Percentiles rank a stretch among this genome's conserved stretches.
phyloP scores from a whole-genome alignment of 1,284 basidiomycete genomes.

The Trichosporon inkin region DNA sequence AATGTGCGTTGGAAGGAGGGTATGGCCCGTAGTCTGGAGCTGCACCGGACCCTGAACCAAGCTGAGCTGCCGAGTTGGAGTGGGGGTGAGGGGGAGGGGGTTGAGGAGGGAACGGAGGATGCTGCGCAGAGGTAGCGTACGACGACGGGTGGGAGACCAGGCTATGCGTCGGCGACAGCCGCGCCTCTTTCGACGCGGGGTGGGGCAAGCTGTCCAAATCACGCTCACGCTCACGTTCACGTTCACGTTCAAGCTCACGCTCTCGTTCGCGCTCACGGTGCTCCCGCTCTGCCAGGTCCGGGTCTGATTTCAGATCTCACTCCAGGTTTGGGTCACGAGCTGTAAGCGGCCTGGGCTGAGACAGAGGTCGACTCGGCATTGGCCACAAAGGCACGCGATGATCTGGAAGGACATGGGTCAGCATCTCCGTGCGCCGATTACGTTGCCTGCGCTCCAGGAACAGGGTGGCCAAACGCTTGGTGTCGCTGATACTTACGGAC shows the following conservation, averaged over 20 bases:
- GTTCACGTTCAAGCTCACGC: too few relatives aligned
- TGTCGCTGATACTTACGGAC: constrained; percentile 11
- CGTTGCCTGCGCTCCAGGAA: not conserved
- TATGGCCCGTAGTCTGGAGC: not conserved
- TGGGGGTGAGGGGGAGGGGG: not conserved
- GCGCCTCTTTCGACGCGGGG: not conserved
- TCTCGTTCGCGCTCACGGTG: not conserved
- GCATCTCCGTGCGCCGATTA: constrained; percentile 1
- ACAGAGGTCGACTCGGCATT: not conserved
- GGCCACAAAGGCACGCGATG: constrained; percentile 10
- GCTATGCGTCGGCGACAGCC: constrained; percentile 1
- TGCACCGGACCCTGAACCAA: not conserved
- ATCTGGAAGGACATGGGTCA: constrained; percentile 3
- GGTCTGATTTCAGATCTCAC: not conserved
- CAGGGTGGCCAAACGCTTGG: not conserved
- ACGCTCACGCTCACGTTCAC: not conserved
- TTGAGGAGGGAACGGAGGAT: not conserved
- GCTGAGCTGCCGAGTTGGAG: not conserved
- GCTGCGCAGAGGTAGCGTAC: not conserved
- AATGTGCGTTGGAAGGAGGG: not conserved
- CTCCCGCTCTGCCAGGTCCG: too few relatives aligned
- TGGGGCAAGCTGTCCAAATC: not conserved
- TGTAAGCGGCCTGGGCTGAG: not conserved
- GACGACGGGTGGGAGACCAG: not conserved
- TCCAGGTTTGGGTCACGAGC: not conserved